Base-by-base conservation (phyloP, 1,284 basidiomycete species). In the Pseudozyma hubeiensis region DNA sequence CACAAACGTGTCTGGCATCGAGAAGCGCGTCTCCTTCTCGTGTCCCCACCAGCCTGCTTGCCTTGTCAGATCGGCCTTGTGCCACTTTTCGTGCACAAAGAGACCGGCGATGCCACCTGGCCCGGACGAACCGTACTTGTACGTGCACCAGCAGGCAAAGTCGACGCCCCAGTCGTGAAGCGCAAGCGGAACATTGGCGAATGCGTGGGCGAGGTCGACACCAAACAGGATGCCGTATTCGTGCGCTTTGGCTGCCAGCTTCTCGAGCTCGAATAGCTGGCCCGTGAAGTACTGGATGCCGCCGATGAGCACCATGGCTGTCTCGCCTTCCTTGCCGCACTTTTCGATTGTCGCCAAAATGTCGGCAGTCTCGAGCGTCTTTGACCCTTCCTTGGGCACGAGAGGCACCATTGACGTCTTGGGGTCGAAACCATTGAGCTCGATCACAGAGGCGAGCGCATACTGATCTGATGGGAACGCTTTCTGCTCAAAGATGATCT, bases 1-100 rank as follows among this genome's bases (percentile, higher is more conserved):
- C 41, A 89, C 89, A 85, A 97, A 99, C 52, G 85, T 87, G 17
- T 91, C 87, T 16, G 91, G 91, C 96, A 98, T 98, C 63, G 90
- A 87, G 87, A 99, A 99, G 41, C 97, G 91, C 40, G 93, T 95
- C 61, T 87, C 84, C 24, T 90, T 88, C 81, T 94, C 90, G 84
- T 98, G 94, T 48, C 97, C 96, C 93, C 94, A 99, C 96, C 96
- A 99, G 37, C 97, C 96, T 24, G 94, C 91, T 63, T 91, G 90
- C 81, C 95, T 93, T 78, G 53, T 66, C 72, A 71, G 64, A 19
- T 47, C 45, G 10, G 58, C 65, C 48, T 79, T 19, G 41, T 70
- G 71, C 82, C 82, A 94, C 80, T 90, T 91, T 69, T 92, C 90
- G 81, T 97, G 94, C 14, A 97, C 87, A 84, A 91, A 97, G 53